These are phyloP conservation scores for Fusarium solani-melongenae DNA, from an alignment of 2,329 filamentous ascomycete genomes.

Conservation along the genomic window DNA sequence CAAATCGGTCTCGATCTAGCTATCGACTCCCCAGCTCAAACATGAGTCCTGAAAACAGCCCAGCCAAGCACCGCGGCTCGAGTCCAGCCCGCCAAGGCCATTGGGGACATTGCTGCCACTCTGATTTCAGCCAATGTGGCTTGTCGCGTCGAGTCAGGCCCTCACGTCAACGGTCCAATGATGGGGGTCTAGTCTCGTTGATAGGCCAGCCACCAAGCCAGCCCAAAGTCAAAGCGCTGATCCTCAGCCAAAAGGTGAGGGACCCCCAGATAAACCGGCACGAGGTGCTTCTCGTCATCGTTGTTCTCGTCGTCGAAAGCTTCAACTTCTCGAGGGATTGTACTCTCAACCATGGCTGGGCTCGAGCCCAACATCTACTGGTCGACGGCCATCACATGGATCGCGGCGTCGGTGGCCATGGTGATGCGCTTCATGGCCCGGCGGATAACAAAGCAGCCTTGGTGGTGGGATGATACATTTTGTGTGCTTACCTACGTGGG, in stretches of 20 bases:
- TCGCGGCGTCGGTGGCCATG: conserved; percentile 30
- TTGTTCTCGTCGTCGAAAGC: background rate
- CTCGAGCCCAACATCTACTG: conserved; percentile 37
- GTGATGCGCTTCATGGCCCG: conserved; percentile 31
- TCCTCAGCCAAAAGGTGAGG: background rate
- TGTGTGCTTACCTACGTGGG: conserved; percentile 32
- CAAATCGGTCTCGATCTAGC: background rate
- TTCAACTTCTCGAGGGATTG: background rate
- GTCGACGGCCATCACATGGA: conserved; percentile 35
- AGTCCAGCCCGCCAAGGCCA: background rate
- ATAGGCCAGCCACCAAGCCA: background rate
- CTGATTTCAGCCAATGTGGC: background rate
- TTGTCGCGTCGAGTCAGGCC: background rate
- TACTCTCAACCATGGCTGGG: conserved; percentile 32
- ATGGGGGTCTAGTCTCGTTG: background rate
- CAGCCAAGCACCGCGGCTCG: background rate
- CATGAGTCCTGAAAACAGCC: background rate
- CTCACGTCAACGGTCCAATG: background rate
- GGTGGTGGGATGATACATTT: conserved; percentile 41
- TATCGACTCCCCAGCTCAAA: background rate
- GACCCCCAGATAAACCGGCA: background rate
- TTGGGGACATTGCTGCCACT: background rate
- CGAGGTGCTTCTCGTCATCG: background rate
- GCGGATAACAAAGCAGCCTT: conserved; percentile 33
- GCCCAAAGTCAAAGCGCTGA: background rate